phyloP scores from a whole-genome alignment of 257 asterid species.

The Plantago ovata region DNA sequence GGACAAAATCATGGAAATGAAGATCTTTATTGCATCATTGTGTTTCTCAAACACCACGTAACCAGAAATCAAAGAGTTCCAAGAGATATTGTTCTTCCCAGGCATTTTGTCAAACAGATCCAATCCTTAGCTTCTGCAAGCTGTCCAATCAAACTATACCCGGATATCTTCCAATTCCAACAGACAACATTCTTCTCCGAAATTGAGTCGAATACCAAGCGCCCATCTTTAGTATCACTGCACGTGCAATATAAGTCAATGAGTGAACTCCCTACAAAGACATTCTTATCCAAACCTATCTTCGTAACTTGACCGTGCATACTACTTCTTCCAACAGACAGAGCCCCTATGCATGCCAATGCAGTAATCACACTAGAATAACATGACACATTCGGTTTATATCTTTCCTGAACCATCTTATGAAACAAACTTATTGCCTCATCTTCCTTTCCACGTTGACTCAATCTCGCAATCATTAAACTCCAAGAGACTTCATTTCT shows the following conservation, averaged over 20 bases:
- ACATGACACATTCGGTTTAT: slow-evolving; percentile 58
- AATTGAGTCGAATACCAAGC: slow-evolving; percentile 39
- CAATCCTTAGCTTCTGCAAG: slow-evolving; percentile 47
- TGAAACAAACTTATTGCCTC: slow-evolving; percentile 54
- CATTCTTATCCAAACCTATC: slow-evolving; percentile 40
- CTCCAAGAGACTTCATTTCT: slow-evolving; percentile 82
- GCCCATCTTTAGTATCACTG: slow-evolving; percentile 50
- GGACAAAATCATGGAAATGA: slow-evolving; percentile 50
- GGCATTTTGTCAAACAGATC: slow-evolving; percentile 57
- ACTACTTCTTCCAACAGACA: slow-evolving; percentile 47
- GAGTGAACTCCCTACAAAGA: slow-evolving; percentile 54
- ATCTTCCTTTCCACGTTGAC: slow-evolving; percentile 66
- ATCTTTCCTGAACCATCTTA: slow-evolving; percentile 41
- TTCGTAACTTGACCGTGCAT: slow-evolving; percentile 62
- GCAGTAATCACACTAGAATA: slow-evolving; percentile 67
- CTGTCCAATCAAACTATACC: slow-evolving; percentile 64
- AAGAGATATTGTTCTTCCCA: slow-evolving; percentile 44
- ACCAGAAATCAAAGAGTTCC: slow-evolving; percentile 76
- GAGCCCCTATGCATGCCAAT: slow-evolving; percentile 45
- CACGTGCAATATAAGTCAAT: slow-evolving; percentile 71
- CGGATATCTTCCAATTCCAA: slow-evolving; percentile 72
- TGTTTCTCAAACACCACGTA: slow-evolving; percentile 39
- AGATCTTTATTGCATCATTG: slow-evolving; percentile 41
- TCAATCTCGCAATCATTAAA: slow-evolving; percentile 64
- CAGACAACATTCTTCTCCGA: slow-evolving; percentile 52